Evolutionary conservation across 495 filamentous ascomycete genomes (phyloP).

Genomic region (Aspergillus mulundensis): DNA sequence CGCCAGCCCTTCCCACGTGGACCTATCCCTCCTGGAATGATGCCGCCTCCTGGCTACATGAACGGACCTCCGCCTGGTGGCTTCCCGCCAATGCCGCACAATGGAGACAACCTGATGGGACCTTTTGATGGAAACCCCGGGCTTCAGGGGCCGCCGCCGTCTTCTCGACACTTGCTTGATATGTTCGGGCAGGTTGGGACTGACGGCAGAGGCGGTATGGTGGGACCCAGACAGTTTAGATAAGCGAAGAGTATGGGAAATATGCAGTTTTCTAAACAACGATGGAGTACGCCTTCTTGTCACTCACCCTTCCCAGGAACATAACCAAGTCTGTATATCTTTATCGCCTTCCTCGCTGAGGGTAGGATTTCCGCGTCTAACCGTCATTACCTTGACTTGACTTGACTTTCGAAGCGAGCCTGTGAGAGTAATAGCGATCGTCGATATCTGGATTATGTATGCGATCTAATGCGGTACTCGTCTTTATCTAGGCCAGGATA

Average conservation of each 20-base stretch:
- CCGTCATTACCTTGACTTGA: not conserved
- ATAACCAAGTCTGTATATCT: conserved; percentile 5
- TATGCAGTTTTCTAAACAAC: not conserved
- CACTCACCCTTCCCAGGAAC: not conserved
- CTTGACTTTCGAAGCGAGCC: not conserved
- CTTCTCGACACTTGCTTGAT: conserved; percentile 42
- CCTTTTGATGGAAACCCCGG: conserved; percentile 39
- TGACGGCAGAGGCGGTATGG: conserved; percentile 41
- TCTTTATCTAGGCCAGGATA: conserved; percentile 9
- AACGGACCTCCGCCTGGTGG: conserved; percentile 42
- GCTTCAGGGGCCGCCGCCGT: conserved; percentile 39
- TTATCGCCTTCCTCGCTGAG: not conserved
- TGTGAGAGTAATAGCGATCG: conserved; percentile 10
- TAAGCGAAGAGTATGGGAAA: conserved; percentile 5
- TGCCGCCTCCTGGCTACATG: conserved; percentile 50
- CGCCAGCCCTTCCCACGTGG: conserved; percentile 41
- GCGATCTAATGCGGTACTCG: conserved; percentile 4
- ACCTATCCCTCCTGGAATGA: conserved; percentile 44
- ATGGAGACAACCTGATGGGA: conserved; percentile 42
- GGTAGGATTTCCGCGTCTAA: not conserved
- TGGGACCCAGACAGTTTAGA: conserved; percentile 40
- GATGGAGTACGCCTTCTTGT: not conserved
- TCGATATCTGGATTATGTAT: conserved; percentile 7
- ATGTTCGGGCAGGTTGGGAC: conserved; percentile 44
- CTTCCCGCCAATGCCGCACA: conserved; percentile 45